Base-by-base conservation (phyloP, 495 filamentous ascomycete genomes). In the Tuber brumale region DNA sequence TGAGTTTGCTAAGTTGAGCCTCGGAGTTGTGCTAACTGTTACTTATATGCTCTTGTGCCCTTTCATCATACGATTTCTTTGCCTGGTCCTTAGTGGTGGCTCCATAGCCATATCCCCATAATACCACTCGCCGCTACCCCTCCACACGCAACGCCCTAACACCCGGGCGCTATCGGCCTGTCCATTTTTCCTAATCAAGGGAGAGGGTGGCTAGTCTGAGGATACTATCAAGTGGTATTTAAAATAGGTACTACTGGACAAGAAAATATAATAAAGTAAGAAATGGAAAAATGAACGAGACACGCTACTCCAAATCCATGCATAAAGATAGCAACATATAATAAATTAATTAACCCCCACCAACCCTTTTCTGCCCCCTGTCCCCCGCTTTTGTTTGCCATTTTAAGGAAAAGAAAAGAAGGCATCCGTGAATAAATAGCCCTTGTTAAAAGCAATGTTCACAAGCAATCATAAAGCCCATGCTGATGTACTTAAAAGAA, bases 241-340 rank as follows among this genome's bases (percentile, higher is more conserved):
- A 66, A 66, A 66, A 66, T 66, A 66, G 18, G 18, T 66, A 66
- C 57, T 66, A 66, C 57, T 66, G 1, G 57, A 66, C 57, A 66
- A 18, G 51, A 61, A 61, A n/a, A 35, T 66, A 27, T 35, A 66
- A 37, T 39, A 71, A 21, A 31, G 42, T 48, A n/a, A 31, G n/a
- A 72, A 45, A 48, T 18, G 76, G 76, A 76, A 76, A 72, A 81
- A 76, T 74, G 76, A 77, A 73, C 76, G 71, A 75, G 72, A 82
- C 70, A 72, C 74, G 74, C 80, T 82, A 82, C 80, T 82, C 80
- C 80, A 81, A 76, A 82, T 78, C 80, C 76, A 82, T 82, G 80
- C 80, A 81, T 79, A 77, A 81, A 78, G 70, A 78, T 57, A 79
- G 79, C 76, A 69, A 81, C 73, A 74, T 78, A 81, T 70, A 75